phyloP scores from a whole-genome alignment of 257 asterid species.

The Jacaranda copaia region DNA sequence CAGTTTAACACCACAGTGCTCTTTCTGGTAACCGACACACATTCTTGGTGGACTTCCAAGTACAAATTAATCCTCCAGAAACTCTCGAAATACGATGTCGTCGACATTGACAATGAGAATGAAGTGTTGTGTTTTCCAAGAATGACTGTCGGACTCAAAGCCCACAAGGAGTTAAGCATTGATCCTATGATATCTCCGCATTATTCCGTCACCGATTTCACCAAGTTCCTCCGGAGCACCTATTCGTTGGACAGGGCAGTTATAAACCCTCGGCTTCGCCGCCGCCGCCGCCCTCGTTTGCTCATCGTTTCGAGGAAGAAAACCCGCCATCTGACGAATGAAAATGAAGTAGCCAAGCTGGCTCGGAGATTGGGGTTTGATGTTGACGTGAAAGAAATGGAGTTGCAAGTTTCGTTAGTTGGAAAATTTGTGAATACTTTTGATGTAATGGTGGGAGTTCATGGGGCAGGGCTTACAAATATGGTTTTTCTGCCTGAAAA shows the following conservation, averaged over 20 bases:
- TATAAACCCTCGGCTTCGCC: neutral
- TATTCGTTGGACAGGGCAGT: conserved; percentile 44
- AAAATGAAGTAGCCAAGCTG: conserved; percentile 38
- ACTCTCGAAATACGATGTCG: conserved; percentile 47
- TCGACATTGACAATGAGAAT: conserved; percentile 47
- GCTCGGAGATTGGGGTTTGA: conserved; percentile 51
- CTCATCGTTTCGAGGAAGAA: conserved; percentile 55
- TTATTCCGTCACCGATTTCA: conserved; percentile 50
- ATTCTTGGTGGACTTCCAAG: conserved; percentile 45
- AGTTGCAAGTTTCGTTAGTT: neutral
- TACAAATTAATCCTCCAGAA: conserved; percentile 36
- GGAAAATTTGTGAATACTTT: conserved; percentile 50
- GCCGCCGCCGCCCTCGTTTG: conserved; percentile 37
- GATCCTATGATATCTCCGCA: conserved; percentile 38
- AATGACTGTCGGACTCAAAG: conserved; percentile 54
- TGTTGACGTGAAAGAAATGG: conserved; percentile 49
- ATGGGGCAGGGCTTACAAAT: conserved; percentile 80
- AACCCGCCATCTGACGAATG: conserved; percentile 48
- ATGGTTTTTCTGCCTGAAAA: conserved; percentile 71
- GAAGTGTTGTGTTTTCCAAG: conserved; percentile 54
- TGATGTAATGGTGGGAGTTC: conserved; percentile 68
- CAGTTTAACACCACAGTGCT: conserved; percentile 45
- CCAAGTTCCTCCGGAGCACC: conserved; percentile 41
- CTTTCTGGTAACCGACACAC: conserved; percentile 47
- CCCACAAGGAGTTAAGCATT: conserved; percentile 50